Evolutionary conservation across 78 protist species (phyloP).

Genomic region (Pigoraptor vietnamica): DNA sequence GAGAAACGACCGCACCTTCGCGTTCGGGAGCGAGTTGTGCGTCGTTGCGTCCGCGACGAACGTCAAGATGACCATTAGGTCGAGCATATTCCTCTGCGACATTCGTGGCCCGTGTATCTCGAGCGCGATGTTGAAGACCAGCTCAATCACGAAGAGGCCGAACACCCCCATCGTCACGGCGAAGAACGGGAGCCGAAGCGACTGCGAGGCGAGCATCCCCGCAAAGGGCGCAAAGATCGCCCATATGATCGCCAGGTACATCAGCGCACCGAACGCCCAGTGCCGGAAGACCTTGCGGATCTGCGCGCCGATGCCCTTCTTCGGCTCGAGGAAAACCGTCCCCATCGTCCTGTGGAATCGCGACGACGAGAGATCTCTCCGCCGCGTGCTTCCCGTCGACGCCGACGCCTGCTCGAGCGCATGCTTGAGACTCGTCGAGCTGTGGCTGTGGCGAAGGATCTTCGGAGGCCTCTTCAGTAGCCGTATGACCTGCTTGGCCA

Average conservation of each 20-base stretch:
- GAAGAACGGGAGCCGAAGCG: background rate
- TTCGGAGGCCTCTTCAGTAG: background rate
- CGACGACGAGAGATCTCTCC: background rate
- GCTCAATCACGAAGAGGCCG: background rate
- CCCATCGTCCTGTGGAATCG: background rate
- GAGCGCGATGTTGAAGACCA: background rate
- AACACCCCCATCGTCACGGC: background rate
- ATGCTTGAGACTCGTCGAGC: background rate
- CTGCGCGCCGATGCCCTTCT: background rate
- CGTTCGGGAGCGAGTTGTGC: background rate
- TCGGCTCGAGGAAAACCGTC: background rate
- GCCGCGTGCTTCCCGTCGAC: background rate
- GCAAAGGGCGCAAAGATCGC: background rate
- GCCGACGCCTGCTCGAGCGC: background rate
- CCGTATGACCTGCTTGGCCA: background rate
- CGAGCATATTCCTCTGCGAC: background rate
- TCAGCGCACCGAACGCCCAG: background rate
- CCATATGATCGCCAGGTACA: background rate
- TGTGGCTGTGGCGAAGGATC: background rate
- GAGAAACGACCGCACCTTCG: background rate
- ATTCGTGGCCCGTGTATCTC: background rate
- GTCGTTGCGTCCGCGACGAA: background rate
- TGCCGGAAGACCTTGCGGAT: background rate
- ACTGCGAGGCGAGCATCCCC: background rate
- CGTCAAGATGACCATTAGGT: background rate